Base-by-base conservation (phyloP, 495 filamentous ascomycete genomes). In the Trichodelitschia bisporula region DNA sequence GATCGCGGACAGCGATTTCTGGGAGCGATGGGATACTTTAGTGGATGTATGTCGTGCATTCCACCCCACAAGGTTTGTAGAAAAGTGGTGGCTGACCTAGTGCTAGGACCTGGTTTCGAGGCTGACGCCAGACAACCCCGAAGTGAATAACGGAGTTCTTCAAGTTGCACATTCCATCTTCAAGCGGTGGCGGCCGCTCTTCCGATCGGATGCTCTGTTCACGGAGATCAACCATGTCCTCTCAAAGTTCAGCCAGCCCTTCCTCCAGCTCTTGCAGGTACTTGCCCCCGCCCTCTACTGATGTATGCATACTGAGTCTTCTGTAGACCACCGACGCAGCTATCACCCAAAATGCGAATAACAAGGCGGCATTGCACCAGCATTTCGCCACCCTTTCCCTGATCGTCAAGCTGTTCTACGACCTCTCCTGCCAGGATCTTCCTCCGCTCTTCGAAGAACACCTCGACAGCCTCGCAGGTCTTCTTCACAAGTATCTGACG, bases 91-190 rank as follows among this genome's bases (percentile, higher is more conserved):
- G 77, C 72, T 12, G 73, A 82, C 21, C 21, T 24, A 24, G 21
- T n/a, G n/a, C n/a, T n/a, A n/a, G n/a, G n/a, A n/a, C n/a, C n/a
- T n/a, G n/a, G n/a, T n/a, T n/a, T n/a, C n/a, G n/a, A n/a, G 29
- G 25, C 61, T 95, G 13, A 74, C 77, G 9, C 61, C 67, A 4
- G 64, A 69, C 36, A 74, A 93, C 45, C 62, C 67, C 35, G 62
- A 66, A 37, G 59, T 72, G 42, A 95, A 92, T 49, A 83, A 79
- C 46, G 89, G 89, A 36, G 82, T 99, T 8, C 57, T 99, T 34
- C 77, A 84, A 52, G 89, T 99, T 25, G 89, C 89, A 26, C 89
- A 99, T 53, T 91, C 84, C 3, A 93, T 99, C 41, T 99, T 95
- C 60, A 77, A 73, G 51, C 61, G 86, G 36, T 99, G 89, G 89